A percentile compares a stretch with the other conserved stretches of the same genome.
These are phyloP conservation scores for Pleurotus ostreatus DNA, from an alignment of 768 basidiomycete species.

Conservation along the genomic window DNA sequence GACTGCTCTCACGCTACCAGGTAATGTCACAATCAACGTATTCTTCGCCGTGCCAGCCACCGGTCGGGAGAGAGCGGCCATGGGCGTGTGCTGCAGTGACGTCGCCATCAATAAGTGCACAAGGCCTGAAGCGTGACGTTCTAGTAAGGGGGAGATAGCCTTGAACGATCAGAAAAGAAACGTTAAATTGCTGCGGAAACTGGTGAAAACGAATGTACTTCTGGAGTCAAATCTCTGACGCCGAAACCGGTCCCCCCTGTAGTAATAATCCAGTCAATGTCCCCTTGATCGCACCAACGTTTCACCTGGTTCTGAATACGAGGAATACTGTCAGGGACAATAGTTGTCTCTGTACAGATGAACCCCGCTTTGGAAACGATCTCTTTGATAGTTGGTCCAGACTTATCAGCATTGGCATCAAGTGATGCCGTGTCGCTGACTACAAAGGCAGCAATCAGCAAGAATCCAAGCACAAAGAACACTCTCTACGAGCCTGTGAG, in stretches of 20 bases:
- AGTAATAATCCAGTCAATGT: slow-evolving; percentile 74
- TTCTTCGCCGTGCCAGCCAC: slow-evolving; percentile 68
- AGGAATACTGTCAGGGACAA: slow-evolving; percentile 66
- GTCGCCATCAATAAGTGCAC: slow-evolving; percentile 67
- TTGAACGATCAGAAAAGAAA: slow-evolving; percentile 15
- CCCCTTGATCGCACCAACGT: slow-evolving; percentile 37
- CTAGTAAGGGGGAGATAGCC: slow-evolving; percentile 62
- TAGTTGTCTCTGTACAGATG: slow-evolving; percentile 28
- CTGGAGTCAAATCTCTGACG: slow-evolving; percentile 75
- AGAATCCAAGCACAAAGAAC: neutral
- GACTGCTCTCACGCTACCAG: slow-evolving; percentile 84
- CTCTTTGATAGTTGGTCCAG: slow-evolving; percentile 59
- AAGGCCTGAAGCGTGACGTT: slow-evolving; percentile 66
- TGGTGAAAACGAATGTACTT: slow-evolving; percentile 39
- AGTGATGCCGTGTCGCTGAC: slow-evolving; percentile 70
- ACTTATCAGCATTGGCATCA: slow-evolving; percentile 50
- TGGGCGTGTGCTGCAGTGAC: slow-evolving; percentile 70
- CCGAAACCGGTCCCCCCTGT: slow-evolving; percentile 91
- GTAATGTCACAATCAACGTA: slow-evolving; percentile 75
- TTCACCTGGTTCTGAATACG: slow-evolving; percentile 46
- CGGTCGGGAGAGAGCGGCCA: slow-evolving; percentile 81
- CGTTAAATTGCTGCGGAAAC: neutral
- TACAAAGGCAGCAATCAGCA: slow-evolving; percentile 19
- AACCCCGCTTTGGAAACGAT: slow-evolving; percentile 38
- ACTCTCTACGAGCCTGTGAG: slow-evolving; percentile 1